Evolutionary conservation across 768 basidiomycete species (phyloP).

Genomic region (Steccherinum ochraceum): DNA sequence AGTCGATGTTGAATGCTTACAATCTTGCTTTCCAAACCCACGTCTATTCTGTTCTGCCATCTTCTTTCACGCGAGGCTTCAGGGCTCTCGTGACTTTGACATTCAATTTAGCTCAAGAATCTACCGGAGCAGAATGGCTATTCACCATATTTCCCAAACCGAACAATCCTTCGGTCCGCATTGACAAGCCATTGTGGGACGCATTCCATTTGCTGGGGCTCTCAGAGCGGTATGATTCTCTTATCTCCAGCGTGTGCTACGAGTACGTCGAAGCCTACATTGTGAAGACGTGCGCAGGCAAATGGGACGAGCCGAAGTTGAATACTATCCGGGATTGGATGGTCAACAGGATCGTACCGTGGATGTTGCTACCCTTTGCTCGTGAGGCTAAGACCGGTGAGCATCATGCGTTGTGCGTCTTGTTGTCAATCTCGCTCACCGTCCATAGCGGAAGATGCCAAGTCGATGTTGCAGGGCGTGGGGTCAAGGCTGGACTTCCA

Average conservation of each 20-base stretch:
- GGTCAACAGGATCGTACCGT: constrained; percentile 69
- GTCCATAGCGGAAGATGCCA: constrained; percentile 59
- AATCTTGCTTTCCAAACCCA: constrained; percentile 68
- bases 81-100: constrained; percentile 60
- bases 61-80: constrained; percentile 61
- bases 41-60: constrained; percentile 65
- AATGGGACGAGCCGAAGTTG: constrained; percentile 67
- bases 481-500: constrained; percentile 88
- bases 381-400: constrained; percentile 52
- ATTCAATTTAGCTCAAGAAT: constrained; percentile 23
- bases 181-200: constrained; percentile 40
- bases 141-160: constrained; percentile 1
- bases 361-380: constrained; percentile 81
- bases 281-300: constrained; percentile 51
- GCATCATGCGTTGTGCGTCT: constrained; percentile 9
- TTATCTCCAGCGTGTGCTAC: constrained; percentile 80
- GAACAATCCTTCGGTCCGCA: constrained; percentile 19
- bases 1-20: constrained; percentile 54
- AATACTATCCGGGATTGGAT: constrained; percentile 68
- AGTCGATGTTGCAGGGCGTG: constrained; percentile 66
- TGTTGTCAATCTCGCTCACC: neutral
- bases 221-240: constrained; percentile 75
- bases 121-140: constrained; percentile 19
- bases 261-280: constrained; percentile 80
- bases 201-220: constrained; percentile 68